Percentiles rank a stretch among this genome's conserved stretches.
phyloP scores from a whole-genome alignment of 805 yeast genomes.

The Lachancea meyersii region DNA sequence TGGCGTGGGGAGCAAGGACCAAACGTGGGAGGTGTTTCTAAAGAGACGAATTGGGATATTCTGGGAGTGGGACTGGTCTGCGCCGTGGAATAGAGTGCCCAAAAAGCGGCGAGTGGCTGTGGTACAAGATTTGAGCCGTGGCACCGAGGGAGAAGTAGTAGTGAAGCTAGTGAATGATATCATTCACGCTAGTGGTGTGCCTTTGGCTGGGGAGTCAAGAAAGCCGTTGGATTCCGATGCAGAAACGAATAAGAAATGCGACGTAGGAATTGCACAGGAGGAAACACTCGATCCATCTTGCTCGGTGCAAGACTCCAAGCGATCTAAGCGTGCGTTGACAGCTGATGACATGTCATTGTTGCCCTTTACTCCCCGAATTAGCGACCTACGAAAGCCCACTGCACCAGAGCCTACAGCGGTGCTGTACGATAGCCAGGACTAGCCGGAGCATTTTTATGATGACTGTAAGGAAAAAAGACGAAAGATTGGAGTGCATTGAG shows the following conservation, averaged over 20 bases:
- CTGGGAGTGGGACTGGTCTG: conserved; percentile 24
- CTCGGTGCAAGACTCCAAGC: background rate
- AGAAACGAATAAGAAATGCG: no score
- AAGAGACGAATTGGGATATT: conserved; percentile 24
- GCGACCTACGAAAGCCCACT: background rate
- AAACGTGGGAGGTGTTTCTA: conserved; percentile 28
- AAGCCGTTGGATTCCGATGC: background rate
- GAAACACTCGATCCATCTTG: background rate
- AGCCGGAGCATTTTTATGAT: no score
- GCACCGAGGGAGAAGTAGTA: background rate
- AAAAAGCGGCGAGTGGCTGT: conserved; percentile 3
- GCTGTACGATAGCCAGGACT: conserved; percentile 4
- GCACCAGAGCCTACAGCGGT: background rate
- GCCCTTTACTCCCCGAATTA: conserved; percentile 1
- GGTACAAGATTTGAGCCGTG: background rate
- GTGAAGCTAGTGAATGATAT: background rate
- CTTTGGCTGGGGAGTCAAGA: background rate
- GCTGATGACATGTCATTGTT: background rate
- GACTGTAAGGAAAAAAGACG: no score
- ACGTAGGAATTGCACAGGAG: background rate
- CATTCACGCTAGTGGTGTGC: background rate
- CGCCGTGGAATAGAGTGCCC: conserved; percentile 2
- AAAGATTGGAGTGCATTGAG: no score
- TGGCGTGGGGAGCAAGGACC: conserved; percentile 28
- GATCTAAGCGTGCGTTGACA: background rate